phyloP scores from a whole-genome alignment of 371 early-diverging fungal genomes.

The Phascolomyces articulosus region DNA sequence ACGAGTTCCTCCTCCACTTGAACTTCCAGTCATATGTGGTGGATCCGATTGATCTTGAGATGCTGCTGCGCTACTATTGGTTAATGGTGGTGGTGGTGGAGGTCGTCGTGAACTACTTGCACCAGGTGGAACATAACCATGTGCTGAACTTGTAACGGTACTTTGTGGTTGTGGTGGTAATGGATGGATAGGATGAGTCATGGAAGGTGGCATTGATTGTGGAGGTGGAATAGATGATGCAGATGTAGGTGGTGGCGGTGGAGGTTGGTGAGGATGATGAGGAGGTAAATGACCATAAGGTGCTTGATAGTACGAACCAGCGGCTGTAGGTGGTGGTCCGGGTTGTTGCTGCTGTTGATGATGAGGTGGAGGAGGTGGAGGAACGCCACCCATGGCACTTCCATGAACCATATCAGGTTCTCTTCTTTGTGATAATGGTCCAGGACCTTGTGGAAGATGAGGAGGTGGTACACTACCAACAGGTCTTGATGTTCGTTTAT shows the following conservation, averaged over 20 bases:
- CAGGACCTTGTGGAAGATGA: neutral
- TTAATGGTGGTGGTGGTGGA: too few relatives aligned
- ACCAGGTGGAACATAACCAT: too few relatives aligned
- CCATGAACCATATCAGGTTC: neutral
- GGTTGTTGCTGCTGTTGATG: too few relatives aligned
- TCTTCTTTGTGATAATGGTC: neutral
- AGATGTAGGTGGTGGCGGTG: constrained; percentile 9
- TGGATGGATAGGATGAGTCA: constrained; percentile 16
- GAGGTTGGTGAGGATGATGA: constrained; percentile 17
- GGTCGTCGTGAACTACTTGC: too few relatives aligned
- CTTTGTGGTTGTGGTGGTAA: constrained; percentile 10
- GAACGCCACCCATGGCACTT: neutral
- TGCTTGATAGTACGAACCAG: constrained; percentile 11
- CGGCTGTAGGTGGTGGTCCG: constrained; percentile 10
- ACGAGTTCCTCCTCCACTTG: neutral
- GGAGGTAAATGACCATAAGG: constrained; percentile 21
- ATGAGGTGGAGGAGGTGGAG: constrained; percentile 3
- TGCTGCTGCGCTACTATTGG: too few relatives aligned
- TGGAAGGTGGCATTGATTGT: constrained; percentile 7
- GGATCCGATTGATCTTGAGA: constrained; percentile 14
- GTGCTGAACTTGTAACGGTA: neutral
- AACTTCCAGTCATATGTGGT: neutral
- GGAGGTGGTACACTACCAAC: neutral
- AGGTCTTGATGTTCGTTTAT: constrained; percentile 32
- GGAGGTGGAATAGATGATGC: constrained; percentile 1